A percentile compares a stretch with the other conserved stretches of the same genome.
phyloP scores from a whole-genome alignment of 495 filamentous ascomycete species.

The Aspergillus panamensis region DNA sequence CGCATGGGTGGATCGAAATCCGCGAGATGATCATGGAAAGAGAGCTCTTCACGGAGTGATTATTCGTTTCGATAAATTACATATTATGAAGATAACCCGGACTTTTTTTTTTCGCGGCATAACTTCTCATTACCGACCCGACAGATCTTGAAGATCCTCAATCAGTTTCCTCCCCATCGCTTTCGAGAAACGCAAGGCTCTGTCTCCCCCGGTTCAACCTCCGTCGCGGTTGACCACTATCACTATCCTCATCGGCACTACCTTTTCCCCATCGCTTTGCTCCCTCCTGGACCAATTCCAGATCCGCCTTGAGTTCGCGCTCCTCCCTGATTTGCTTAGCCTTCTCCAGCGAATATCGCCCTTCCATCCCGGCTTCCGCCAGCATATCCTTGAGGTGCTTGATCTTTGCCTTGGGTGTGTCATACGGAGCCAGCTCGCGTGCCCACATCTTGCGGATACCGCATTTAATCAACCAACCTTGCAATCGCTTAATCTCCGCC shows the following conservation, averaged over 20 bases:
- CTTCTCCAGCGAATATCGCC: slow-evolving; percentile 77
- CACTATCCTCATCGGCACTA: slow-evolving; percentile 44
- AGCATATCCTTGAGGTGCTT: slow-evolving; percentile 74
- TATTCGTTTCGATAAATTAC: slow-evolving; percentile 1
- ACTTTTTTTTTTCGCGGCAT: not conserved
- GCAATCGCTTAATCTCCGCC: slow-evolving; percentile 83
- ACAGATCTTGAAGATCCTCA: slow-evolving; percentile 24
- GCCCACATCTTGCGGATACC: slow-evolving; percentile 92
- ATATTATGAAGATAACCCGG: not conserved
- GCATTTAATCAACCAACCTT: slow-evolving; percentile 84
- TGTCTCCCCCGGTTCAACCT: slow-evolving; percentile 43
- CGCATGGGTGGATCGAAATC: slow-evolving; percentile 52
- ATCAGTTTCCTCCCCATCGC: slow-evolving; percentile 53
- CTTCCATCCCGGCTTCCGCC: slow-evolving; percentile 77
- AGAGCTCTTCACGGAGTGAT: not conserved
- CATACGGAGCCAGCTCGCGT: slow-evolving; percentile 72
- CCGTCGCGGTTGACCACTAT: slow-evolving; percentile 33
- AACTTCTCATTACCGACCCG: not conserved
- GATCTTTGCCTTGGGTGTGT: slow-evolving; percentile 76
- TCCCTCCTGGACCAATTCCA: slow-evolving; percentile 77
- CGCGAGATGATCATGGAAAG: slow-evolving; percentile 27
- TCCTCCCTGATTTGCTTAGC: slow-evolving; percentile 81
- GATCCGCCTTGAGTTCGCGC: slow-evolving; percentile 74
- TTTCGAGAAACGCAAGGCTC: slow-evolving; percentile 53
- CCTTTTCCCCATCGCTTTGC: slow-evolving; percentile 69